Evolutionary conservation across 768 basidiomycete genomes (phyloP).

Genomic region (Xanthoconium purpureum): DNA sequence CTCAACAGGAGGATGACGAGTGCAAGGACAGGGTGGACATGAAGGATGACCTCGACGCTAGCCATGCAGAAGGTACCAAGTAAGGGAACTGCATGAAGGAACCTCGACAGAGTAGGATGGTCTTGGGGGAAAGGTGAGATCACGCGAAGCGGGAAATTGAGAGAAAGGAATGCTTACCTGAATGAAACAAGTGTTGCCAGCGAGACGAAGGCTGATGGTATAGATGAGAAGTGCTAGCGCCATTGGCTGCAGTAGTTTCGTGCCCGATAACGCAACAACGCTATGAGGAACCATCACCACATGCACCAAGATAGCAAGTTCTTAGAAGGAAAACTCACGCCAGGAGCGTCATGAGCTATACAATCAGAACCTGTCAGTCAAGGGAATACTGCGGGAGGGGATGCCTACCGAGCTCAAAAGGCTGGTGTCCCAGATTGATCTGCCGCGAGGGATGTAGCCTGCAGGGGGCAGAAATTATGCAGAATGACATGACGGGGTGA

Average conservation of each 20-base stretch:
- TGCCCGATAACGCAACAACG: slow-evolving; percentile 3
- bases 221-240: slow-evolving; percentile 22
- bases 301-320: not conserved
- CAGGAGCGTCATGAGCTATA: not conserved
- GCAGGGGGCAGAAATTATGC: not conserved
- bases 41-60: too few relatives aligned
- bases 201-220: slow-evolving; percentile 22
- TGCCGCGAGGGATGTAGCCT: not conserved
- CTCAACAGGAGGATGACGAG: too few relatives aligned
- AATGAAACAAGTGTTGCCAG: slow-evolving; percentile 4
- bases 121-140: too few relatives aligned
- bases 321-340: not conserved
- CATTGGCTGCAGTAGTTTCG: not conserved
- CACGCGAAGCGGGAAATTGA: too few relatives aligned
- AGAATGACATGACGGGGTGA: slow-evolving; percentile 1
- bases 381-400: not conserved
- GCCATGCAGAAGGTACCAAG: too few relatives aligned
- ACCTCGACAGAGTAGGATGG: too few relatives aligned
- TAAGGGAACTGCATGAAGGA: too few relatives aligned
- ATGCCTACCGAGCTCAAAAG: slow-evolving; percentile 6
- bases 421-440: not conserved
- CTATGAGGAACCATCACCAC: not conserved
- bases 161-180: slow-evolving; percentile 1
- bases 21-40: too few relatives aligned
- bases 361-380: not conserved